Evolutionary conservation across 768 basidiomycete species (phyloP).

Genomic region (Rhodotorula babjevae): DNA sequence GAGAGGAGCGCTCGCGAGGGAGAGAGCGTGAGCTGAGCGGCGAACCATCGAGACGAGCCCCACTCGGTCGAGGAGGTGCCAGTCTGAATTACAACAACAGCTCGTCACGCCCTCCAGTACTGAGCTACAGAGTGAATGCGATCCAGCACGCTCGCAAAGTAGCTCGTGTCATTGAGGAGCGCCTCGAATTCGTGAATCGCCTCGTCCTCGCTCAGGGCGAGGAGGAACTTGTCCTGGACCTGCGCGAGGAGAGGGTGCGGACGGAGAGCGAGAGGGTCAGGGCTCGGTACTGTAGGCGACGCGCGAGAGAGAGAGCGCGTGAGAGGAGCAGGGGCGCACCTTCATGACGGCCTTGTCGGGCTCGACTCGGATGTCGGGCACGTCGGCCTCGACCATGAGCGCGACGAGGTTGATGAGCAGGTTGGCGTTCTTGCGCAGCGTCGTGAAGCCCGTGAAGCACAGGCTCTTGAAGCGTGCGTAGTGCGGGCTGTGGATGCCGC

Average conservation of each 20-base stretch:
- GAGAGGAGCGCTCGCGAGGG: too few species aligned
- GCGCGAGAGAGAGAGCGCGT: not conserved
- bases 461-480: constrained; percentile 93
- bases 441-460: constrained; percentile 96
- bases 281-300: too few species aligned
- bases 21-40: too few species aligned
- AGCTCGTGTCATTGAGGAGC: constrained; percentile 86
- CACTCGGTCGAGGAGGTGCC: too few species aligned
- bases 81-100: too few species aligned
- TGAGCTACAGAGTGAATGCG: constrained; percentile 67
- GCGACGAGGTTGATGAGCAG: constrained; percentile 92
- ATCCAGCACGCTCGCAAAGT: constrained; percentile 87
- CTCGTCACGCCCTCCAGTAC: constrained; percentile 13
- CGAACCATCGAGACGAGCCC: too few species aligned
- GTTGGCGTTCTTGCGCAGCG: constrained; percentile 92
- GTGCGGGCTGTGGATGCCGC: constrained; percentile 91
- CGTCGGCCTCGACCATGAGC: constrained; percentile 95
- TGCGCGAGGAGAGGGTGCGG: constrained; percentile 53
- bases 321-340: constrained; percentile 40
- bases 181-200: constrained; percentile 96
- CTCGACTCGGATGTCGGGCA: constrained; percentile 85
- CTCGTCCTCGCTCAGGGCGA: constrained; percentile 82
- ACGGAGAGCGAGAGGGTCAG: not conserved
- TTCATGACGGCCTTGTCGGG: constrained; percentile 54
- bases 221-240: constrained; percentile 91